Evolutionary conservation across 805 yeast species (phyloP).

Genomic region (Cyberlindnera euphorbiae): DNA sequence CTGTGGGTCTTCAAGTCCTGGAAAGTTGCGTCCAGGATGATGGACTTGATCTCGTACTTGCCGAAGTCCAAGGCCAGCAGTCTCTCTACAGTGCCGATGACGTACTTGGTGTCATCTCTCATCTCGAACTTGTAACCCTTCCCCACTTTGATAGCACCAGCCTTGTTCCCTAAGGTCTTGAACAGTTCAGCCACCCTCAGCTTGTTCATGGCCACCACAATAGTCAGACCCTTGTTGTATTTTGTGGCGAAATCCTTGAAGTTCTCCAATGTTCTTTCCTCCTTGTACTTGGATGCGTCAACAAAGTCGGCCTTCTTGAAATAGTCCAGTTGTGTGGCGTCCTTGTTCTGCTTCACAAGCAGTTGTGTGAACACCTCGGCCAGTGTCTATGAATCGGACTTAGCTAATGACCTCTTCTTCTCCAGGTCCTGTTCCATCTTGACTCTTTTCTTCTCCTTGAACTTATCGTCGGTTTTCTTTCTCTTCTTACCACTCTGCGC

Average conservation of each 20-base stretch:
- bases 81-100: slow-evolving; percentile 26
- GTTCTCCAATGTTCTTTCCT: slow-evolving; percentile 50
- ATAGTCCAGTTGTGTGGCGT: slow-evolving; percentile 72
- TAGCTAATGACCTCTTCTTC: slow-evolving; percentile 52
- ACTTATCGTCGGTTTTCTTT: slow-evolving; percentile 35
- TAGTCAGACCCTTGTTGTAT: slow-evolving; percentile 42
- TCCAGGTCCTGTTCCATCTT: slow-evolving; percentile 63
- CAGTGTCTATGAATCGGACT: slow-evolving; percentile 51
- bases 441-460: slow-evolving; percentile 59
- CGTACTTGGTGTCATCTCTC: slow-evolving; percentile 24
- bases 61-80: slow-evolving; percentile 17
- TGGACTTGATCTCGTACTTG: slow-evolving; percentile 20
- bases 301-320: slow-evolving; percentile 52
- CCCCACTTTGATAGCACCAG: slow-evolving; percentile 24
- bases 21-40: slow-evolving; percentile 25
- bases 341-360: slow-evolving; percentile 55
- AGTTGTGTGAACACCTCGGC: slow-evolving; percentile 63
- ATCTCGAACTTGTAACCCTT: slow-evolving; percentile 25
- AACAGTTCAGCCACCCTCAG: slow-evolving; percentile 82
- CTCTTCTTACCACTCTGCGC: slow-evolving; percentile 16
- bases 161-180: slow-evolving; percentile 44
- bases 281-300: slow-evolving; percentile 55
- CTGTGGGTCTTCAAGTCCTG: slow-evolving; percentile 26
- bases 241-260: slow-evolving; percentile 49
- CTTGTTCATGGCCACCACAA: slow-evolving; percentile 68